phyloP scores from a whole-genome alignment of 176 grass and related monocot genomes.

The Oryza rufipogon region DNA sequence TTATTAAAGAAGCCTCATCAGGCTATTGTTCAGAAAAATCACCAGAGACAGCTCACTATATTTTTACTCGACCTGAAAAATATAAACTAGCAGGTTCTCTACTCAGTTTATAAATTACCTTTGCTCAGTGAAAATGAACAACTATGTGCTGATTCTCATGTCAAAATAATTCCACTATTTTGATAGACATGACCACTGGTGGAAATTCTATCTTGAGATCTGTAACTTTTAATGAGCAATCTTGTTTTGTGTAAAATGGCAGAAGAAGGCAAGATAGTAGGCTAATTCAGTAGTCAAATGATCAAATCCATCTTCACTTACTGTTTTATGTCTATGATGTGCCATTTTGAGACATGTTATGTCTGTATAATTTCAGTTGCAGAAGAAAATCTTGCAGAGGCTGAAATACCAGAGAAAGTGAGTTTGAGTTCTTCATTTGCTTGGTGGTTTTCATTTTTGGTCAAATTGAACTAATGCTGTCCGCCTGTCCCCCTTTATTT shows the following conservation, averaged over 20 bases:
- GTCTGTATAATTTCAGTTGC: constrained; percentile 64
- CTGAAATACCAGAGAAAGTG: constrained; percentile 66
- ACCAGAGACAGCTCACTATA: background rate
- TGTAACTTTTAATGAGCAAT: constrained; percentile 17
- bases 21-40: background rate
- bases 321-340: constrained; percentile 8
- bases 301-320: constrained; percentile 12
- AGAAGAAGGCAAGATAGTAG: background rate
- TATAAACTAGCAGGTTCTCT: background rate
- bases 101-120: constrained; percentile 4
- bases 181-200: background rate
- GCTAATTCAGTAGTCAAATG: constrained; percentile 6
- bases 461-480: background rate
- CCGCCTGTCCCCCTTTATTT: constrained; percentile 9
- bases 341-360: constrained; percentile 17
- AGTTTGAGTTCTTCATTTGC: constrained; percentile 23
- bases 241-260: background rate
- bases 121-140: background rate
- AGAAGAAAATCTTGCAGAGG: constrained; percentile 84
- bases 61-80: background rate
- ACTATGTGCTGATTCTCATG: background rate
- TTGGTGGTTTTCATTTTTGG: background rate
- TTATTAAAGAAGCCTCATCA: background rate
- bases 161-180: background rate
- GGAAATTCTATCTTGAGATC: constrained; percentile 14